Base-by-base conservation (phyloP, 176 grass and related monocot genomes). In the Hordeum marinum region DNA sequence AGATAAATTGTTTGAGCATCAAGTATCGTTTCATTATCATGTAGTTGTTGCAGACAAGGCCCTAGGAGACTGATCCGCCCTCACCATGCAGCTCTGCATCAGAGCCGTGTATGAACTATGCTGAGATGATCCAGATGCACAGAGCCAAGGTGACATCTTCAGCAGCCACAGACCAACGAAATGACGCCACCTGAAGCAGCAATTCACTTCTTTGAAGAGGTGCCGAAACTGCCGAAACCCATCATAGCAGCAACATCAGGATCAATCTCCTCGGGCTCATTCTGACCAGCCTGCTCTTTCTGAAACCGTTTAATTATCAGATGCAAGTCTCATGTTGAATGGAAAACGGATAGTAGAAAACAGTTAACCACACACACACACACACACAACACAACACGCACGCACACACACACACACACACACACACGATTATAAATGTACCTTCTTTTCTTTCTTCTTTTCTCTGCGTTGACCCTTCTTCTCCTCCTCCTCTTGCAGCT, bases 371-470 rank as follows among this genome's bases (percentile, higher is more conserved):
- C 59, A 81, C 13, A 32, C 45, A 52, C 48, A 17, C n/a, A n/a
- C n/a, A n/a, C n/a, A n/a, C n/a, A n/a, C n/a, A n/a, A n/a, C n/a
- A n/a, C n/a, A n/a, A n/a, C n/a, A n/a, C n/a, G n/a, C n/a, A n/a
- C n/a, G n/a, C n/a, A n/a, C n/a, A n/a, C n/a, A n/a, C n/a, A n/a
- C n/a, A n/a, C n/a, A n/a, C n/a, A n/a, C n/a, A n/a, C n/a, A 21
- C 59, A 81, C 12, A 25, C 37, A 25, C 13, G 17, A 27, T 26
- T 58, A 26, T 57, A 24, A 71, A 87, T 67, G 90, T 67, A 98
- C 95, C 90, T 95, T 98, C 83, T 95, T 98, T 79, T 98, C 92
- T 84, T 98, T 95, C 83, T 98, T 98, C 80, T 82, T 93, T 90
- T 98, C 92, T 71, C 87, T 90, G 26, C 90, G 87, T 20, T 93